Conservation (phyloP, 495 filamentous ascomycete species). For the Parachaetomium inaequale region DNA sequence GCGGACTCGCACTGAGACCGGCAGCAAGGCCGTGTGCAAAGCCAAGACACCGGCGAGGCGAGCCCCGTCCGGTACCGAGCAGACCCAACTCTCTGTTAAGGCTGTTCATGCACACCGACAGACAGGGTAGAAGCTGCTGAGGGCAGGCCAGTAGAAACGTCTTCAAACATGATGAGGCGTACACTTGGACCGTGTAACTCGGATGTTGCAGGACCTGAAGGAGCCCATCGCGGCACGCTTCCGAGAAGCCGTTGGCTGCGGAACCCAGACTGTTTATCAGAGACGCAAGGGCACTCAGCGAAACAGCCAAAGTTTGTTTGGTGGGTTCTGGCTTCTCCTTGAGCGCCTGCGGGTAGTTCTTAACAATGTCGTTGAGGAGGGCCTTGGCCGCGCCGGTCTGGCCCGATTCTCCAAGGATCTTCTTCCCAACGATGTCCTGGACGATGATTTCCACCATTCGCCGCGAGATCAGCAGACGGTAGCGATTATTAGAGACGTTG, state of each 20-base stretch:
- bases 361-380: constrained; percentile 83
- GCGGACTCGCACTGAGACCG: constrained; percentile 80
- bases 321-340: constrained; percentile 88
- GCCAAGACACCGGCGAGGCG: constrained; percentile 79
- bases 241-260: constrained; percentile 69
- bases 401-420: constrained; percentile 82
- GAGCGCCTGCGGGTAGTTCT: constrained; percentile 89
- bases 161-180: constrained; percentile 79
- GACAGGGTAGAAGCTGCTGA: constrained; percentile 82
- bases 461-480: constrained; percentile 79
- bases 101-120: constrained; percentile 96
- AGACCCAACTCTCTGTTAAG: constrained; percentile 79
- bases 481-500: constrained; percentile 77
- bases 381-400: constrained; percentile 76
- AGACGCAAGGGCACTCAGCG: constrained; percentile 75
- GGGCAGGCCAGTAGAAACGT: constrained; percentile 86
- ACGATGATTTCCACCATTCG: constrained; percentile 81
- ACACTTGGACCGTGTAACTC: constrained; percentile 91
- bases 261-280: constrained; percentile 78
- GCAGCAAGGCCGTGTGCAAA: constrained; percentile 92
- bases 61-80: constrained; percentile 70
- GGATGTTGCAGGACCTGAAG: constrained; percentile 91
- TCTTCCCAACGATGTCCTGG: constrained; percentile 75
- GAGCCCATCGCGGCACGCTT: constrained; percentile 78
- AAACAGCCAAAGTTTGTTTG: constrained; percentile 77